Base-by-base conservation (phyloP, 139 green algal genomes). In the Chlorella sorokiniana region DNA sequence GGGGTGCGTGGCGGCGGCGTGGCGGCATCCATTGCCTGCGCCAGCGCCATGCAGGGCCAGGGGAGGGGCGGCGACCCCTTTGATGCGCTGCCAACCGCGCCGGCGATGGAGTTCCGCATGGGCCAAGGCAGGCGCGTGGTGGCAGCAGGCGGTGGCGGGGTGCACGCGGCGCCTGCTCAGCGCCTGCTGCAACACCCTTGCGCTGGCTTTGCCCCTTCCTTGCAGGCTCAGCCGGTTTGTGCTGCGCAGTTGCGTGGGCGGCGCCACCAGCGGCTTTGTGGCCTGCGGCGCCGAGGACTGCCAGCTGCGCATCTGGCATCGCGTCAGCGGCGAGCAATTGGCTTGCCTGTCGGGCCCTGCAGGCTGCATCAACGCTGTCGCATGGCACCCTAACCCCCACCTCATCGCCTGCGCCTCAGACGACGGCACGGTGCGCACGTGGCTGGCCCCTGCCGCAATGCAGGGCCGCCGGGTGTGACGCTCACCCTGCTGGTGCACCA, bases 321-420 rank as follows among this genome's bases (percentile, higher is more conserved):
- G 92, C 0, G 88, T 90, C 74, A 94, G 54, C 3, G 92, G 90
- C 4, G 89, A 96, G 44, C 78, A 93, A 80, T 83, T 99, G 37
- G 92, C 64, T n/a, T 61, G 77, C 59, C 86, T 98, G 71, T 70
- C 90, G 54, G 93, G 93, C 7, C 94, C 96, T 86, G 84, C 81
- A 14, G 91, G 86, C 6, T 94, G 92, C 3, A 91, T 96, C 48
- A 98, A 98, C 76, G 83, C 88, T 7, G 94, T 98, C 67, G 95
- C 96, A 1, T 98, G 93, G 42, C 96, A 95, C 85, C 96, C 93
- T 3, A 94, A 98, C 87, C 75, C 69, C 8, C 73, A 76, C 40
- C 74, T 86, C 23, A 37, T 89, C 10, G 85, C 72, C 40, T 86
- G 76, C 2, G 80, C 56, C 18, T 86, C 81, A 0, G 85, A 89